Base-by-base conservation (phyloP, 306 rosid species). In the Alnus glutinosa region DNA sequence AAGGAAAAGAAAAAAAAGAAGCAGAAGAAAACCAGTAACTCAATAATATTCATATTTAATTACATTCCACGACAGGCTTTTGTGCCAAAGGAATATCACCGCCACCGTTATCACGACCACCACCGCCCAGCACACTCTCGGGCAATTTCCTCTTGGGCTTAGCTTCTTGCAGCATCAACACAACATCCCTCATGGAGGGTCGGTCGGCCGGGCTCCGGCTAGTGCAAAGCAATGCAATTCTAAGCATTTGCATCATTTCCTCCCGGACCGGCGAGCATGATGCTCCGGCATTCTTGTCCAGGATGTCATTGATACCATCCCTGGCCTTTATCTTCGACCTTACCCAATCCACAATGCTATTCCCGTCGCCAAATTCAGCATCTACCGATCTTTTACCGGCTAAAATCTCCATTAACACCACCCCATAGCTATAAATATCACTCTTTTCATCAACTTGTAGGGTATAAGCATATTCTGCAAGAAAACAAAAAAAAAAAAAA, bases 391-490 rank as follows among this genome's bases (percentile, higher is more conserved):
- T 84, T 66, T 87, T 93, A 0, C 98, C 94, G 37, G 87, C 89
- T 62, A 95, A 49, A 14, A 95, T 78, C 87, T 95, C 99, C 93
- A 93, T 87, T 15, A 93, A 58, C 73, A 95, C 93, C 12, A 95
- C 98, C 4, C 98, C 98, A 0, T 78, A 95, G 77, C 98, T 95
- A 71, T 92, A 95, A 0, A 95, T 95, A 14, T 93, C 98, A 81
- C 98, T 95, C 94, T 91, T 95, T 70, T 95, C 99, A 19, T 95
- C 99, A 2, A 95, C 98, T 84, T 95, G 98, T 0, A 95, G 88
- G 1, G 98, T 95, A 5, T 95, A 91, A 0, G 98, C 97, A 83
- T 95, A 93, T 77, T 95, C 98, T 95, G 93, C 85, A 78, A 54
- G 71, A 19, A 9, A 58, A 9, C 2, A 47, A 46, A 51, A 78